phyloP scores from a whole-genome alignment of 805 yeast genomes.

The Metschnikowia aberdeeniae region DNA sequence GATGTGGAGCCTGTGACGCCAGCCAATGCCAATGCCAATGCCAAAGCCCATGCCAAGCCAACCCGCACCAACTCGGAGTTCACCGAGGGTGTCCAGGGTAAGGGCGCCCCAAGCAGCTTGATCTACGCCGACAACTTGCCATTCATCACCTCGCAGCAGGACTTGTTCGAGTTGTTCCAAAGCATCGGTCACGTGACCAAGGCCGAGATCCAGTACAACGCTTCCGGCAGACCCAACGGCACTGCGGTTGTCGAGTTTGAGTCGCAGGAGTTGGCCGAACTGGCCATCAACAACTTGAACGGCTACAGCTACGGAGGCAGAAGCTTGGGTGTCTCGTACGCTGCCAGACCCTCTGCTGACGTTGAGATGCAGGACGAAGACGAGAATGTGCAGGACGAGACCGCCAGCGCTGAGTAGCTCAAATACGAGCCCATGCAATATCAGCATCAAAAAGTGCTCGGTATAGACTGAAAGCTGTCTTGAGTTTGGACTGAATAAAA shows the following conservation, averaged over 20 bases:
- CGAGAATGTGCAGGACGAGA: conserved; percentile 5
- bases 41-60: conserved; percentile 5
- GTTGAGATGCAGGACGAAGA: conserved; percentile 3
- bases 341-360: conserved; percentile 22
- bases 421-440: too few relatives aligned
- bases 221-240: conserved; percentile 70
- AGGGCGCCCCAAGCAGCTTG: conserved; percentile 45
- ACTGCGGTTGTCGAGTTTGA: conserved; percentile 81
- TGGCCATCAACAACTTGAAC: conserved; percentile 70
- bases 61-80: conserved; percentile 47
- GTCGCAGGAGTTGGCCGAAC: conserved; percentile 60
- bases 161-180: conserved; percentile 79
- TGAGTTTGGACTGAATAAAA: too few relatives aligned
- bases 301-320: conserved; percentile 85
- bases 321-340: conserved; percentile 64
- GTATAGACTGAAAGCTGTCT: too few relatives aligned
- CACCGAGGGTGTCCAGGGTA: conserved; percentile 62
- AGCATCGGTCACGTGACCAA: conserved; percentile 70
- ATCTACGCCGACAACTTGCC: conserved; percentile 80
- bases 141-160: conserved; percentile 81
- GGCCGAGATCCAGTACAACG: conserved; percentile 67
- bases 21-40: conserved; percentile 1
- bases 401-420: not conserved
- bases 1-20: conserved; percentile 15
- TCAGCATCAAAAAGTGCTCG: too few relatives aligned